phyloP scores from a whole-genome alignment of 164 flowering plant genomes.

The Tetracentron sinense region DNA sequence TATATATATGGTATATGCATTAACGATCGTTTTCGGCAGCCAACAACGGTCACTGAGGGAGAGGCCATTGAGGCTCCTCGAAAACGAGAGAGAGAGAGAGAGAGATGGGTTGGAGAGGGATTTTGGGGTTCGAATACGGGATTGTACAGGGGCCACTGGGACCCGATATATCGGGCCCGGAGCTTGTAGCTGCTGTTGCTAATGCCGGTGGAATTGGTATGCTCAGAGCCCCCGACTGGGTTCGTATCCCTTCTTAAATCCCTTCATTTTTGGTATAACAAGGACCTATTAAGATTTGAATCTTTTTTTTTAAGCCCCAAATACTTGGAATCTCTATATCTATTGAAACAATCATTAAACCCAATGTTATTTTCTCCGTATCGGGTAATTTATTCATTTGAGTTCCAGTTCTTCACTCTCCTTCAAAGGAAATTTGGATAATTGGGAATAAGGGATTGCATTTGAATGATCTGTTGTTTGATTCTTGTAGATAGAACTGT shows the following conservation, averaged over 20 bases:
- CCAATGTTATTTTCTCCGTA: no score
- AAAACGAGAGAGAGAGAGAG: background rate
- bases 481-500: background rate
- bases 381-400: no score
- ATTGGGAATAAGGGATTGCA: background rate
- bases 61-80: no score
- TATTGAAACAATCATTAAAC: no score
- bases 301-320: no score
- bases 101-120: constrained; percentile 72
- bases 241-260: constrained; percentile 18
- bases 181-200: constrained; percentile 92
- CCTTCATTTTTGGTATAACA: no score
- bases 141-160: constrained; percentile 85
- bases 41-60: no score
- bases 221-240: constrained; percentile 89
- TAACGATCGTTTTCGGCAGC: no score
- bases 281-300: background rate
- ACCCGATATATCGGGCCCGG: constrained; percentile 85
- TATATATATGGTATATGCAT: no score
- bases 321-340: no score
- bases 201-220: constrained; percentile 76
- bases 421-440: no score
- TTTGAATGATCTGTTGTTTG: background rate
- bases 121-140: constrained; percentile 85
- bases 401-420: no score